These are phyloP conservation scores for Rusavskia elegans DNA, from an alignment of 495 filamentous ascomycete species.

Conservation along the genomic window DNA sequence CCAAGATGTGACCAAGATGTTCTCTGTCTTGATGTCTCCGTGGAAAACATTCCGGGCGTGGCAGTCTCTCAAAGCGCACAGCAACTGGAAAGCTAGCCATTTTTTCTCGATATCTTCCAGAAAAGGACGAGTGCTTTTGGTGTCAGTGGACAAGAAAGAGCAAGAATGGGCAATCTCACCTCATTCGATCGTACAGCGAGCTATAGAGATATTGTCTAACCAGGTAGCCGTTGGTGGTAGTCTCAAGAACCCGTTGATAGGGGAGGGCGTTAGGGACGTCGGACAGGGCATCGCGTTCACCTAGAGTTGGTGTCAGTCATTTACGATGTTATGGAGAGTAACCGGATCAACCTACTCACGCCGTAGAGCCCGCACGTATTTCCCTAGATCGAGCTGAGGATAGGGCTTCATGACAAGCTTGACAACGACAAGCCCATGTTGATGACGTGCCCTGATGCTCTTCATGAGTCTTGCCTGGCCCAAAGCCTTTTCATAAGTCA, in stretches of 20 bases:
- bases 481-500: slow-evolving; percentile 83
- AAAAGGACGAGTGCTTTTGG: slow-evolving; percentile 69
- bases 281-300: slow-evolving; percentile 60
- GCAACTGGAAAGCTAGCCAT: slow-evolving; percentile 92
- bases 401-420: slow-evolving; percentile 92
- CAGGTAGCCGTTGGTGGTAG: slow-evolving; percentile 76
- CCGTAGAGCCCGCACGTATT: slow-evolving; percentile 58
- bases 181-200: slow-evolving; percentile 92
- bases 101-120: slow-evolving; percentile 96
- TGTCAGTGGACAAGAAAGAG: neutral
- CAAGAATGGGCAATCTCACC: slow-evolving; percentile 24
- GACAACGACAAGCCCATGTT: slow-evolving; percentile 78
- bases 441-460: slow-evolving; percentile 76
- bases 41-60: slow-evolving; percentile 85
- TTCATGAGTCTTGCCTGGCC: slow-evolving; percentile 96
- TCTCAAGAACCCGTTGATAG: slow-evolving; percentile 83
- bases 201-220: slow-evolving; percentile 94
- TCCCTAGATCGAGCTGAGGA: slow-evolving; percentile 54
- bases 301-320: slow-evolving; percentile 26
- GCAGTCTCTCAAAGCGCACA: slow-evolving; percentile 85
- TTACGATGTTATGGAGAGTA: neutral
- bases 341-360: slow-evolving; percentile 33
- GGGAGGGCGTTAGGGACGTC: slow-evolving; percentile 83
- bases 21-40: slow-evolving; percentile 97
- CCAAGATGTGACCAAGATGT: slow-evolving; percentile 93